Evolutionary conservation across 768 basidiomycete genomes (phyloP).

Genomic region (Phaeotremella fagi): DNA sequence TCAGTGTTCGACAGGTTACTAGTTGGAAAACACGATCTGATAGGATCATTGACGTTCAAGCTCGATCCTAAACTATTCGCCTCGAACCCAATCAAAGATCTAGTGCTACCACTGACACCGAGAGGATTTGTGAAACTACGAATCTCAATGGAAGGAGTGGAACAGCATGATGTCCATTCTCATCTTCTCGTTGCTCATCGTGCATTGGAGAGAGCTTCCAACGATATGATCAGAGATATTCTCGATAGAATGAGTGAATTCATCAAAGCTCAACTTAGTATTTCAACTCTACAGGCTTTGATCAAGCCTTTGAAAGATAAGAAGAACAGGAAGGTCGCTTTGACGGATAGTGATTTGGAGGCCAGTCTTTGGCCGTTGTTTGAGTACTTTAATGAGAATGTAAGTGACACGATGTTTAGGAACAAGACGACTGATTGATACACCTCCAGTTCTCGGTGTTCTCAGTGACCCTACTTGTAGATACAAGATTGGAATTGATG

Average conservation of each 20-base stretch:
- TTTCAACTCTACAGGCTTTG: constrained; percentile 17
- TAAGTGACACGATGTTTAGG: constrained; percentile 14
- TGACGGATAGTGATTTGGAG: constrained; percentile 38
- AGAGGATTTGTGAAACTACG: constrained; percentile 37
- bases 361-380: constrained; percentile 36
- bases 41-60: constrained; percentile 39
- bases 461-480: constrained; percentile 33
- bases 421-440: constrained; percentile 1
- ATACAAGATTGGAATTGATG: constrained; percentile 30
- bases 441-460: constrained; percentile 44
- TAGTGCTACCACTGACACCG: constrained; percentile 39
- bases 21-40: constrained; percentile 47
- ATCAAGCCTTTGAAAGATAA: constrained; percentile 39
- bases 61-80: constrained; percentile 36
- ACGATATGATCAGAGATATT: constrained; percentile 41
- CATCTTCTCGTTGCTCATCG: constrained; percentile 34
- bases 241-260: constrained; percentile 44
- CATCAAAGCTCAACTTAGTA: constrained; percentile 23
- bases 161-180: constrained; percentile 38
- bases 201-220: constrained; percentile 32
- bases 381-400: constrained; percentile 46
- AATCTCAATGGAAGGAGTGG: constrained; percentile 40
- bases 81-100: constrained; percentile 23
- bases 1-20: constrained; percentile 41
- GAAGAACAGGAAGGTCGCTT: constrained; percentile 30